These are phyloP conservation scores for Camillea tinctor DNA, from an alignment of 2,329 filamentous ascomycete species.

Conservation along the genomic window DNA sequence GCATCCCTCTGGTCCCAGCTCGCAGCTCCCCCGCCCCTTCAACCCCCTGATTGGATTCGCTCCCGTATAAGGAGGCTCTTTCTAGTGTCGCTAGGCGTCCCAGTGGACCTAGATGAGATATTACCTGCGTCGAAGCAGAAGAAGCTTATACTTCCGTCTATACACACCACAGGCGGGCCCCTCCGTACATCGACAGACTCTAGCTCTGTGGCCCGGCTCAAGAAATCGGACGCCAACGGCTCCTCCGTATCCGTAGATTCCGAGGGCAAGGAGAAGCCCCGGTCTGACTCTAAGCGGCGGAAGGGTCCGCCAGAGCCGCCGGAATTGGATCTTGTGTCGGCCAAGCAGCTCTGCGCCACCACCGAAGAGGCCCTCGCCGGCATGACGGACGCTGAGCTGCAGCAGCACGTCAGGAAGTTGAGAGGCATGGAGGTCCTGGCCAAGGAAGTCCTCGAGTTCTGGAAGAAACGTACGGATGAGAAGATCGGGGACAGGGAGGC, in stretches of 20 bases:
- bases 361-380: slow-evolving; percentile 80
- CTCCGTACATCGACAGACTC: slow-evolving; percentile 56
- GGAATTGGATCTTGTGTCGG: slow-evolving; percentile 74
- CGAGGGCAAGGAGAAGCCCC: slow-evolving; percentile 49
- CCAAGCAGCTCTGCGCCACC: slow-evolving; percentile 75
- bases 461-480: slow-evolving; percentile 82
- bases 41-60: slow-evolving; percentile 96
- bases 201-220: slow-evolving; percentile 45
- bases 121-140: slow-evolving; percentile 96
- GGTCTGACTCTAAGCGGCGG: slow-evolving; percentile 40
- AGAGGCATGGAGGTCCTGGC: slow-evolving; percentile 69
- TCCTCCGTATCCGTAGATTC: slow-evolving; percentile 61
- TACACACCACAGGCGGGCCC: slow-evolving; percentile 50
- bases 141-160: slow-evolving; percentile 87
- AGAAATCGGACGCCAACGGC: slow-evolving; percentile 49
- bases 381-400: slow-evolving; percentile 75
- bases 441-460: slow-evolving; percentile 79
- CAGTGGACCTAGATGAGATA: slow-evolving; percentile 95
- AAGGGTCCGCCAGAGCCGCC: slow-evolving; percentile 67
- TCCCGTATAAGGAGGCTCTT: slow-evolving; percentile 93
- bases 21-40: slow-evolving; percentile 87
- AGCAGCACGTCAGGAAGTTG: slow-evolving; percentile 67
- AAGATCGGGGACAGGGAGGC: slow-evolving; percentile 88
- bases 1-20: slow-evolving; percentile 95
- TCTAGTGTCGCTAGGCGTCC: slow-evolving; percentile 91